These are phyloP conservation scores for Tieghemiomyces parasiticus DNA, from an alignment of 192 early-diverging fungal species.

Conservation along the genomic window DNA sequence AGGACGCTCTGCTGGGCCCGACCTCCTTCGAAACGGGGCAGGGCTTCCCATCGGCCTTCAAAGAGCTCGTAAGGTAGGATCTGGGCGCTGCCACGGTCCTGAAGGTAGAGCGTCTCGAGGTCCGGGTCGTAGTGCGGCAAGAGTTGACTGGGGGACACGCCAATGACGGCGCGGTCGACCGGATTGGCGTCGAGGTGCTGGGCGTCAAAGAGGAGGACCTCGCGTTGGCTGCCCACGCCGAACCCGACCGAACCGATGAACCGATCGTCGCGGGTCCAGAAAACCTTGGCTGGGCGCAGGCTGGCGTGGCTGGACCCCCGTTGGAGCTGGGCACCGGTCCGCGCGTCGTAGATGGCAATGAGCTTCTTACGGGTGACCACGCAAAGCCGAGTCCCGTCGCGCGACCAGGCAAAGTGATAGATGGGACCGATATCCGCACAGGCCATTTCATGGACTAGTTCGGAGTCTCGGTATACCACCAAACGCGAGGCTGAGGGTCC, in stretches of 20 bases:
- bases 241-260: constrained; percentile 52
- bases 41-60: constrained; percentile 22
- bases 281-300: constrained; percentile 40
- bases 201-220: constrained; percentile 38
- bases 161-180: constrained; percentile 33
- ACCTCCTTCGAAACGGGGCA: constrained; percentile 44
- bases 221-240: constrained; percentile 54
- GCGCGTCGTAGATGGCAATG: constrained; percentile 47
- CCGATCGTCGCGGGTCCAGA: constrained; percentile 40
- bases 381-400: constrained; percentile 49
- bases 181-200: constrained; percentile 23
- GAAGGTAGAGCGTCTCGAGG: constrained; percentile 45
- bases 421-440: neutral
- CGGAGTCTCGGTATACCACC: neutral
- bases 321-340: constrained; percentile 35
- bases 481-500: neutral
- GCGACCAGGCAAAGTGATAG: constrained; percentile 29
- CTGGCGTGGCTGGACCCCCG: constrained; percentile 52
- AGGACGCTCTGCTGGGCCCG: constrained; percentile 52
- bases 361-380: constrained; percentile 48
- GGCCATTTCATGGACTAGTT: neutral
- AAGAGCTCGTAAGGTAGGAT: constrained; percentile 59
- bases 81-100: constrained; percentile 61
- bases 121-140: constrained; percentile 55
- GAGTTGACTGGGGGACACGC: constrained; percentile 61